phyloP scores from a whole-genome alignment of 2,329 filamentous ascomycete species.

The Nigrospora osmanthi region DNA sequence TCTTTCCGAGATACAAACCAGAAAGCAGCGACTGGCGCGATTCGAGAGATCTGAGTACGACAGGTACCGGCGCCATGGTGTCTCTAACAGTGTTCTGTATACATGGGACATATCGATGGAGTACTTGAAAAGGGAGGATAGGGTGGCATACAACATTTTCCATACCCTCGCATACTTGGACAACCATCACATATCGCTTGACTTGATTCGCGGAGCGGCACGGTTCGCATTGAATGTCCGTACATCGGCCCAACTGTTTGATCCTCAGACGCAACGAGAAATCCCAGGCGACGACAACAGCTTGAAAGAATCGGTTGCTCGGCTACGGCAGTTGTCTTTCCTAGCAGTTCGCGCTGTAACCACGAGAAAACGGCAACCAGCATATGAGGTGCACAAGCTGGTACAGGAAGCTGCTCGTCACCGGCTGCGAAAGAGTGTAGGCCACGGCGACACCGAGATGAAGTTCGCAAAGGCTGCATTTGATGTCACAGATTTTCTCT shows the following conservation, averaged over 20 bases:
- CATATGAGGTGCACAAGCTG: no score
- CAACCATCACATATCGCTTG: slow-evolving; percentile 11
- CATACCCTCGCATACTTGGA: slow-evolving; percentile 22
- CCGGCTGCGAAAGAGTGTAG: slow-evolving; percentile 2
- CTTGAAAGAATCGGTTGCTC: no score
- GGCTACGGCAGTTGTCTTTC: no score
- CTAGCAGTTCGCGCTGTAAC: no score
- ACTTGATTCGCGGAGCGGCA: no score
- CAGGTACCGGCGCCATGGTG: slow-evolving; percentile 15
- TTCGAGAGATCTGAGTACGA: slow-evolving; percentile 14
- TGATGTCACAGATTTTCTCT: slow-evolving; percentile 8
- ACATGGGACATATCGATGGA: slow-evolving; percentile 25
- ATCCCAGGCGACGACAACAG: no score
- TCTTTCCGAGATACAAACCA: slow-evolving; percentile 12
- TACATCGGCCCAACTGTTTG: no score
- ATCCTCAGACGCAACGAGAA: no score
- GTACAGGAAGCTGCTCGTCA: slow-evolving; percentile 13
- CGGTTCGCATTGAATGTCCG: no score
- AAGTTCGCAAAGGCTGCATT: slow-evolving; percentile 15
- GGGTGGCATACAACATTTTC: slow-evolving; percentile 18
- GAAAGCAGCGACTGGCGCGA: slow-evolving; percentile 13
- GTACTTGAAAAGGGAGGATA: slow-evolving; percentile 16
- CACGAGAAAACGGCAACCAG: no score
- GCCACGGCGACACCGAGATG: slow-evolving; percentile 4
- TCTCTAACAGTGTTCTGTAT: slow-evolving; percentile 23